Evolutionary conservation across 2,329 filamentous ascomycete species (phyloP), one percentile per base, ranked within the genome.

Genomic region (Fusarium poae): DNA sequence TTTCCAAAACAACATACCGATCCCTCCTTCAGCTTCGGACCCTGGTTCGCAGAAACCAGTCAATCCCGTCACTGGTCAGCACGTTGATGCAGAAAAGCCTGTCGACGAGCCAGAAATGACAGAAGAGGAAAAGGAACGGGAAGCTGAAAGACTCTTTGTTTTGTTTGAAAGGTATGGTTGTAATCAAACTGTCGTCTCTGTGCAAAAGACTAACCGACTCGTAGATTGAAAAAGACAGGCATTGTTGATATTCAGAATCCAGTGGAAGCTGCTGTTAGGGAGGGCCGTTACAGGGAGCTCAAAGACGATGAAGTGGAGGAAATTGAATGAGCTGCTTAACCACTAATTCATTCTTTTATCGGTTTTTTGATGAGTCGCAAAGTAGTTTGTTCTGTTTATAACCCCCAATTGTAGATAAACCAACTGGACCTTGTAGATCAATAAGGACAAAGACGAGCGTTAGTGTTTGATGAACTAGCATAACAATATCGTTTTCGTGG

Each of bases 41-140:
- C 29, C 74, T 69, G 72, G 78, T 16, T 67, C 71, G 3, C 75
- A 72, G 44, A 82, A 79, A 61, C 77, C 84, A 0, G 82, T 97
- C 53, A 97, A 97, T 70, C 93, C 94, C 0, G 88, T 97, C 32
- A 97, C 94, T 1, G 94, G 94, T 1, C 94, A 97, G 78, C 89
- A 91, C 67, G 75, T 93, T 51, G 90, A 93, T 69, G 84, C 83
- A 37, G 92, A 95, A 78, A 85, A 83, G 55, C 79, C 82, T 9
- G 82, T 87, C 9, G 81, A 88, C 6, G 78, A 83, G 13, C 88
- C 89, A 2, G 88, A 92, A 49, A 97, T 98, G 95, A 96, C 92
- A 0, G 84, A 92, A 46, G 94, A 94, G 69, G 95, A 98, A 81
- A 97, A 95, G 78, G 92, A 97, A 78, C 85, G 92, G 60, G 96